Conservation (phyloP, 192 early-diverging fungal species). For the Geosiphon pyriformis region DNA sequence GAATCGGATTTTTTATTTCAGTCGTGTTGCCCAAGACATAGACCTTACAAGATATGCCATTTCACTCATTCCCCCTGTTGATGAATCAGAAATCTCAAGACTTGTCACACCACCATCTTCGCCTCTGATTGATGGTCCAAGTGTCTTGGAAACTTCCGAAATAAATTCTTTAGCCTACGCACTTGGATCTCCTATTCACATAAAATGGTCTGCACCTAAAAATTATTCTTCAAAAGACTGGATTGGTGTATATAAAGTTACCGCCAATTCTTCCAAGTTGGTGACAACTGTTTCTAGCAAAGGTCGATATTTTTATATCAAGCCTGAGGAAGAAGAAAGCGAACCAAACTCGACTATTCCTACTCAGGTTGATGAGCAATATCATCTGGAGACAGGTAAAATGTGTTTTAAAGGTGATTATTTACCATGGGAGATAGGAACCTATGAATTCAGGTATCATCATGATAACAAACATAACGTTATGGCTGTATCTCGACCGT, state of each 20-base stretch:
- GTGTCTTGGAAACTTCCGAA: neutral
- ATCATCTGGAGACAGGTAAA: constrained; percentile 29
- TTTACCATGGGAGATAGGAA: constrained; percentile 82
- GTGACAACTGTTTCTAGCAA: constrained; percentile 75
- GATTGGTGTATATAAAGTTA: constrained; percentile 87
- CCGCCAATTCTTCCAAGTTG: constrained; percentile 64
- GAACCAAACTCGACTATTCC: constrained; percentile 49
- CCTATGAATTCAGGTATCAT: constrained; percentile 90
- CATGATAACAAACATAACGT: constrained; percentile 82
- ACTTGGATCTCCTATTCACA: constrained; percentile 72
- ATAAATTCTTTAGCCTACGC: constrained; percentile 37
- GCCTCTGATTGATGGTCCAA: neutral
- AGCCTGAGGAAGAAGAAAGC: constrained; percentile 45
- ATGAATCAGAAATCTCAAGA: neutral
- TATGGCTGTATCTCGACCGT: constrained; percentile 66
- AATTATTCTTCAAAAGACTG: constrained; percentile 77
- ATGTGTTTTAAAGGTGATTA: constrained; percentile 54
- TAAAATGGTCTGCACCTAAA: constrained; percentile 71
- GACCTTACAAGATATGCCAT: constrained; percentile 41
- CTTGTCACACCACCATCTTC: neutral
- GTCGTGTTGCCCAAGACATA: constrained; percentile 34
- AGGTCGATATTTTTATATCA: constrained; percentile 63
- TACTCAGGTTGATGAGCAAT: constrained; percentile 33
- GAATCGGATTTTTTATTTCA: neutral
- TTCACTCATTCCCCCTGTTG: neutral